Evolutionary conservation across 352 stramenopile species (phyloP).

Genomic region (Globisporangium canariense): DNA sequence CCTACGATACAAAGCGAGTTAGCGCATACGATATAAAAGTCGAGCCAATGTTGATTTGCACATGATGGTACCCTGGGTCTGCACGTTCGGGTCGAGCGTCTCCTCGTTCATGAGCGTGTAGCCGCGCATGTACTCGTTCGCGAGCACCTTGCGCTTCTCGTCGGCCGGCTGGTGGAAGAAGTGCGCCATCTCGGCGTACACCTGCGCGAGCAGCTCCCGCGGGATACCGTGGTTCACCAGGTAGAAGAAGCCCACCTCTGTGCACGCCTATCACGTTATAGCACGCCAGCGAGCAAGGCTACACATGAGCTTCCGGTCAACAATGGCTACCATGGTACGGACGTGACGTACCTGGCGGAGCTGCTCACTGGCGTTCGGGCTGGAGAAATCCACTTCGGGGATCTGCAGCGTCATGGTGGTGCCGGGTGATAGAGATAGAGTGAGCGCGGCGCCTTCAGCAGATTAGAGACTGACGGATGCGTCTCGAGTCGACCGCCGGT

Average conservation of each 20-base stretch:
- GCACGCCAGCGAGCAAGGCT: background rate
- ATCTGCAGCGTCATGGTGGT: slow-evolving; percentile 27
- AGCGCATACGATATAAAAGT: too few species aligned
- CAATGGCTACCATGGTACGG: too few species aligned
- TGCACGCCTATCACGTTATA: slow-evolving; percentile 29
- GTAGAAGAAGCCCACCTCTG: slow-evolving; percentile 72
- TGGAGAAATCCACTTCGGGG: slow-evolving; percentile 52
- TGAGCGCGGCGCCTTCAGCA: too few species aligned
- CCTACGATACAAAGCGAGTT: slow-evolving; percentile 17
- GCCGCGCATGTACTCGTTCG: slow-evolving; percentile 68
- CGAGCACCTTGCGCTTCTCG: slow-evolving; percentile 59
- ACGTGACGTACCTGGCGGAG: slow-evolving; percentile 25
- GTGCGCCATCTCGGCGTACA: slow-evolving; percentile 58
- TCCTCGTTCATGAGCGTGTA: slow-evolving; percentile 76
- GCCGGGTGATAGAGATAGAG: background rate
- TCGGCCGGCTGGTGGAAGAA: slow-evolving; percentile 53
- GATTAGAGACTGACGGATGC: too few species aligned
- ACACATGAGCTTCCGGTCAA: too few species aligned
- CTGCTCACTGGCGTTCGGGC: slow-evolving; percentile 36
- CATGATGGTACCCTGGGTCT: slow-evolving; percentile 24
- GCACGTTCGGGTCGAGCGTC: slow-evolving; percentile 54
- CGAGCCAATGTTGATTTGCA: too few species aligned
- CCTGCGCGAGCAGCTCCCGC: slow-evolving; percentile 25
- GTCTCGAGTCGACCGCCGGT: too few species aligned
- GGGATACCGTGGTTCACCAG: slow-evolving; percentile 49